These are phyloP conservation scores for Colletotrichum lindemuthianum DNA, from an alignment of 2,329 filamentous ascomycete species.

Conservation along the genomic window DNA sequence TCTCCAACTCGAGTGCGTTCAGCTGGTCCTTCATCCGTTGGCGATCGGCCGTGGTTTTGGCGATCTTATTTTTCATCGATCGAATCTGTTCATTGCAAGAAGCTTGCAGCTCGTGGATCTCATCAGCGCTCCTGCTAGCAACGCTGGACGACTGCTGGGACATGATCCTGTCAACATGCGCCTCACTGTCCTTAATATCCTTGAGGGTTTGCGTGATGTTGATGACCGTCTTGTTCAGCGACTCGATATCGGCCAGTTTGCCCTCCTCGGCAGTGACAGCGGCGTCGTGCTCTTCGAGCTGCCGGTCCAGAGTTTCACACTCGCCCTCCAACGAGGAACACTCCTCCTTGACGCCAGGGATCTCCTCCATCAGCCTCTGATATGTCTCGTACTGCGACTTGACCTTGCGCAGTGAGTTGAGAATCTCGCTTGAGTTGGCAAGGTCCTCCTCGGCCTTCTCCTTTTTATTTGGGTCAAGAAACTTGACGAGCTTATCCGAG, in stretches of 20 bases:
- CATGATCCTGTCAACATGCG: constrained; percentile 78
- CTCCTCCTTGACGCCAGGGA: constrained; percentile 75
- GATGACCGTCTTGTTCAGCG: constrained; percentile 78
- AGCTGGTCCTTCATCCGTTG: constrained; percentile 77
- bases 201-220: constrained; percentile 77
- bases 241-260: constrained; percentile 77
- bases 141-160: constrained; percentile 79
- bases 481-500: constrained; percentile 72
- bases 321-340: constrained; percentile 70
- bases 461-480: constrained; percentile 70
- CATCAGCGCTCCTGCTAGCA: constrained; percentile 76
- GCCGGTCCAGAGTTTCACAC: constrained; percentile 66
- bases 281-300: constrained; percentile 75
- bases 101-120: constrained; percentile 82
- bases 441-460: constrained; percentile 70
- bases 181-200: constrained; percentile 77
- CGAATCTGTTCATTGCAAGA: constrained; percentile 74
- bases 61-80: constrained; percentile 69
- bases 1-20: constrained; percentile 78
- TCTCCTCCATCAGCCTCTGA: constrained; percentile 74
- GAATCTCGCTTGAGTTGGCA: constrained; percentile 57
- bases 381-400: constrained; percentile 79
- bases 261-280: constrained; percentile 72
- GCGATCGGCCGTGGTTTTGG: constrained; percentile 74
- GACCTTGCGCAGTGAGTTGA: constrained; percentile 70